Base-by-base conservation (phyloP, 2,329 filamentous ascomycete species). In the Trichoderma polysporum region DNA sequence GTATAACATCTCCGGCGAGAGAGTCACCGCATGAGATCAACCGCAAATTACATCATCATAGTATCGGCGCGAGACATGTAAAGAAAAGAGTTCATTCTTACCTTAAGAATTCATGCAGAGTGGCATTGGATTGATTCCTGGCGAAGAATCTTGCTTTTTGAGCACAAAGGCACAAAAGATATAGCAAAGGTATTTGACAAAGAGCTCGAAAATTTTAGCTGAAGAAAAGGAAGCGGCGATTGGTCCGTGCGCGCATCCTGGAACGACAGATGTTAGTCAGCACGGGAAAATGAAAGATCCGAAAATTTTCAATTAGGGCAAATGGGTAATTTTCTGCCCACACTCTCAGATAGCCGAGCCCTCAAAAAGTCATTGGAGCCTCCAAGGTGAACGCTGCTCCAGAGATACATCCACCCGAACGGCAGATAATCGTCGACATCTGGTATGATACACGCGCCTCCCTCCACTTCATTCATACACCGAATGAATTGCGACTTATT, bases 41-140 rank as follows among this genome's bases (percentile, higher is more conserved):
- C 94, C 93, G 94, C 93, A 97, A 97, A 97, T 97, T 97, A 79
- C 91, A 84, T 91, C 93, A 97, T 97, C 94, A 92, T 90, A 73
- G 73, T 78, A 70, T 68, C 56, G 41, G 47, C 27, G 33, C 37
- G 69, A 66, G 41, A 67, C 50, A 53, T 50, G 52, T 4, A 61
- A 64, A 66, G 56, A 66, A 62, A 35, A 69, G 45, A 45, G 41
- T 22, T 27, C 39, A 47, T 53, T 59, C 76, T 77, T 77, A 78
- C 76, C 76, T 72, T 53, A 29, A 49, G 9, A 29, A 41, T 52
- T 39, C 13, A 41, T 27, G 13, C 13, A 33, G n/a, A 31, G n/a
- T 19, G 15, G 25, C 15, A 29, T 31, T 31, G 9, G n/a, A 33
- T 17, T 9, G 9, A 47, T 47, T 56, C n/a, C 60, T 27, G 6